These are phyloP conservation scores for Fusarium hainanense DNA, from an alignment of 2,329 filamentous ascomycete species.

Conservation along the genomic window DNA sequence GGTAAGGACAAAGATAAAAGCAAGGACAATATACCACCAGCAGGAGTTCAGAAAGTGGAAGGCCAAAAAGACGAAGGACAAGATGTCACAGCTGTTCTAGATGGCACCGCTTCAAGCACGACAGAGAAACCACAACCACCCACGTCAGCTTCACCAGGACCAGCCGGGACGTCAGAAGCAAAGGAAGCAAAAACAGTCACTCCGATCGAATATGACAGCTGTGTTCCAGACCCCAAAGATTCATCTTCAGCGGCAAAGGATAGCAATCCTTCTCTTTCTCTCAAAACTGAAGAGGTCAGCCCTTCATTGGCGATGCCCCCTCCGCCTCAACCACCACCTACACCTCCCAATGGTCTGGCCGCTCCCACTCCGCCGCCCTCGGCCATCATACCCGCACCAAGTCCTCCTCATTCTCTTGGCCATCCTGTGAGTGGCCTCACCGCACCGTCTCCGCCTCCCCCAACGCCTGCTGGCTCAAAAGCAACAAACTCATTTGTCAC, in stretches of 20 bases:
- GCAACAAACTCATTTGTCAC: slow-evolving; percentile 27
- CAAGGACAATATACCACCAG: slow-evolving; percentile 27
- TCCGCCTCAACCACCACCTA: slow-evolving; percentile 36
- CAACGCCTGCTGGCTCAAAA: slow-evolving; percentile 3
- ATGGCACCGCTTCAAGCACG: not conserved
- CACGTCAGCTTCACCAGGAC: slow-evolving; percentile 2
- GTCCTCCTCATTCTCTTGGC: slow-evolving; percentile 24
- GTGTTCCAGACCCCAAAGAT: slow-evolving; percentile 2
- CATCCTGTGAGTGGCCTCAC: slow-evolving; percentile 35
- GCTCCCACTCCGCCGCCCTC: slow-evolving; percentile 30
- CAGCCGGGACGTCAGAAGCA: not conserved
- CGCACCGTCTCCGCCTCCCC: slow-evolving; percentile 32
- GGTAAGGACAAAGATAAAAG: slow-evolving; percentile 39
- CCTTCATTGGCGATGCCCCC: slow-evolving; percentile 38
- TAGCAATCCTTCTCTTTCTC: not conserved
- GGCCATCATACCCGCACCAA: slow-evolving; percentile 25
- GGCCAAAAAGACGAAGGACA: slow-evolving; percentile 22
- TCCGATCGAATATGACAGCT: slow-evolving; percentile 12
- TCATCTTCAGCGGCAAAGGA: slow-evolving; percentile 1
- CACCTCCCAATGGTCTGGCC: slow-evolving; percentile 34
- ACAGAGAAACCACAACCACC: slow-evolving; percentile 19
- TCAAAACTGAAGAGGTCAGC: slow-evolving; percentile 26
- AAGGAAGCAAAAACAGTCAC: slow-evolving; percentile 4
- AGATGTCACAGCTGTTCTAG: not conserved
- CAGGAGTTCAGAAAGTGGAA: slow-evolving; percentile 24